A percentile compares a stretch with the other conserved stretches of the same genome.
Evolutionary conservation across 1,284 basidiomycete species (phyloP).

Genomic region (Fomes fomentarius): DNA sequence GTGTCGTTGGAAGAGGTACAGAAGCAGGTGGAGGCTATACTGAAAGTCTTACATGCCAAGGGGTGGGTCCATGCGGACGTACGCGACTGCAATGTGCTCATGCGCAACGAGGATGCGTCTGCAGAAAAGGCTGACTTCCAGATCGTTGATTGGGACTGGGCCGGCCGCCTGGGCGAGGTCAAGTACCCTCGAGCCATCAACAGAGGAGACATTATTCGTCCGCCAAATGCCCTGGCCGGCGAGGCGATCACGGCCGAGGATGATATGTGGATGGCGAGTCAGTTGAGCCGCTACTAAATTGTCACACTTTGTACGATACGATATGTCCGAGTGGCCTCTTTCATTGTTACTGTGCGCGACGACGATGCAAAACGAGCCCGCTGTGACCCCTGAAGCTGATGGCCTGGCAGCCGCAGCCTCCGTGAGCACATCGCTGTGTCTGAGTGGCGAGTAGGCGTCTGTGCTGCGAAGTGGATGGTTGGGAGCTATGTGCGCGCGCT

Average conservation of each 20-base stretch:
- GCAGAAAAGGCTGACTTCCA: neutral
- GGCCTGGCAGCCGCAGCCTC: no score
- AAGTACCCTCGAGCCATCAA: neutral
- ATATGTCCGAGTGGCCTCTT: no score
- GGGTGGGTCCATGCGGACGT: conserved; percentile 3
- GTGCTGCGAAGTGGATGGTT: no score
- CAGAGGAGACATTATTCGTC: neutral
- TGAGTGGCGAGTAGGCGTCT: no score
- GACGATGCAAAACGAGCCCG: no score
- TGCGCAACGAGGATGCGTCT: neutral
- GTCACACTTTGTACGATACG: no score
- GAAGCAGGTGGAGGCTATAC: neutral
- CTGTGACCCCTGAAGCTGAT: no score
- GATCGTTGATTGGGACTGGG: conserved; percentile 3
- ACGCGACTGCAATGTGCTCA: conserved; percentile 1
- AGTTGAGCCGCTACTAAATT: no score
- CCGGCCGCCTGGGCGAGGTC: neutral
- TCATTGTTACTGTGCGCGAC: no score
- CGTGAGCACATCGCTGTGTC: no score
- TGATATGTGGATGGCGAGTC: neutral
- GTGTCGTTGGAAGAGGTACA: neutral
- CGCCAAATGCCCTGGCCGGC: neutral
- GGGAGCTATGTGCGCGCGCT: no score
- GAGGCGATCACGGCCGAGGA: neutral
- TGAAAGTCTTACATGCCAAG: neutral